Conservation (phyloP, 345 rosid species). For the Murraya paniculata region DNA sequence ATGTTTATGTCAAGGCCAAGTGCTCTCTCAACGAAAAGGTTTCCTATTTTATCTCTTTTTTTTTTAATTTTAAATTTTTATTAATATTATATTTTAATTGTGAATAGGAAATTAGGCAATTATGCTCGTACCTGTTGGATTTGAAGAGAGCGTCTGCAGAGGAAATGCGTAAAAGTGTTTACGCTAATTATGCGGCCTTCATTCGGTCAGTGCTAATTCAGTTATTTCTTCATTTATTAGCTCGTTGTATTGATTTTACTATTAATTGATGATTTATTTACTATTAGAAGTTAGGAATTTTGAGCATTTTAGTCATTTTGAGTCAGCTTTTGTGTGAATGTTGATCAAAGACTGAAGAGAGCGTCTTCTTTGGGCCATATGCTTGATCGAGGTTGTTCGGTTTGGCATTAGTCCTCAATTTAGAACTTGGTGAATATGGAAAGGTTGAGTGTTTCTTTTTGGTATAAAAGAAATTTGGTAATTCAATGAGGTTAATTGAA, state of each 20-base stretch:
- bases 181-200: conserved; percentile 95
- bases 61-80: not conserved
- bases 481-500: not conserved
- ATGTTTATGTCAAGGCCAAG: conserved; percentile 85
- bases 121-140: conserved; percentile 81
- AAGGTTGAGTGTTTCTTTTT: not conserved
- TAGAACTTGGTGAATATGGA: not conserved
- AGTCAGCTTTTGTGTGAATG: not conserved
- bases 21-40: conserved; percentile 98
- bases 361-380: not conserved
- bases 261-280: not conserved
- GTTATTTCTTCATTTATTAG: not conserved
- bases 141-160: conserved; percentile 98
- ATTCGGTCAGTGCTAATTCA: conserved; percentile 55
- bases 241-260: not conserved
- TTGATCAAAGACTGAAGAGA: not conserved
- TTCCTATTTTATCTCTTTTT: not conserved
- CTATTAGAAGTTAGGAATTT: not conserved
- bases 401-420: too few relatives aligned
- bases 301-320: not conserved
- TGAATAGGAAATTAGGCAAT: conserved; percentile 79
- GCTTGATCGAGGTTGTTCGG: not conserved
- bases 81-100: not conserved
- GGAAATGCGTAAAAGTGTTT: conserved; percentile 97
- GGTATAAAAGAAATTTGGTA: not conserved